Evolutionary conservation across 345 rosid genomes (phyloP).

Genomic region (Bruguiera gymnorhiza): DNA sequence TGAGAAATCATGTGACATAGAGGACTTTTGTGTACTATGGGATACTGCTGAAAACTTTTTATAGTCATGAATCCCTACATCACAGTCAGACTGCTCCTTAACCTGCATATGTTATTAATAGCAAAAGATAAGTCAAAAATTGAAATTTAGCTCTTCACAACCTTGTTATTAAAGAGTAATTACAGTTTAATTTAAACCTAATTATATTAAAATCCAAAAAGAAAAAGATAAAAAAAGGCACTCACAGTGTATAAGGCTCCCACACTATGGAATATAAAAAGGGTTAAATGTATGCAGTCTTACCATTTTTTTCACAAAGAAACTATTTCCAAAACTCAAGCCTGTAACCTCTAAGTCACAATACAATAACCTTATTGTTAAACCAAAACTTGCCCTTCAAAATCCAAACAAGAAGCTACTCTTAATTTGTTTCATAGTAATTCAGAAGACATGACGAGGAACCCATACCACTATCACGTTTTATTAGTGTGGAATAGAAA

Average conservation of each 20-base stretch:
- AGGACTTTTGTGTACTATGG: conserved; percentile 25
- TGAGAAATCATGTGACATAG: conserved; percentile 29
- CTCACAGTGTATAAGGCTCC: too few relatives aligned
- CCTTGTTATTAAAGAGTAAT: background rate
- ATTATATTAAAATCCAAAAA: conserved; percentile 16
- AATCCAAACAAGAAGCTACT: too few relatives aligned
- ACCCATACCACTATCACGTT: too few relatives aligned
- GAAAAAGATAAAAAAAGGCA: background rate
- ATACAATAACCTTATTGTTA: too few relatives aligned
- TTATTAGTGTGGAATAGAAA: too few relatives aligned
- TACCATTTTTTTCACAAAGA: too few relatives aligned
- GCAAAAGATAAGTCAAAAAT: background rate
- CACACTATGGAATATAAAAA: too few relatives aligned
- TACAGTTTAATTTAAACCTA: conserved; percentile 26
- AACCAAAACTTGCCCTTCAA: too few relatives aligned
- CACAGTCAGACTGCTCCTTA: conserved; percentile 32
- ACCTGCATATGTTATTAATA: conserved; percentile 38
- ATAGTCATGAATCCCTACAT: conserved; percentile 31
- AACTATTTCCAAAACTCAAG: too few relatives aligned
- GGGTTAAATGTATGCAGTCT: too few relatives aligned
- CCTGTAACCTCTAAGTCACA: too few relatives aligned
- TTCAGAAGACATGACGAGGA: background rate
- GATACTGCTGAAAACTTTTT: conserved; percentile 36
- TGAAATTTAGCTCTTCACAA: background rate
- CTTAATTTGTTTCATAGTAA: too few relatives aligned